phyloP scores from a whole-genome alignment of 768 basidiomycete genomes.

The Gautieria morchelliformis region DNA sequence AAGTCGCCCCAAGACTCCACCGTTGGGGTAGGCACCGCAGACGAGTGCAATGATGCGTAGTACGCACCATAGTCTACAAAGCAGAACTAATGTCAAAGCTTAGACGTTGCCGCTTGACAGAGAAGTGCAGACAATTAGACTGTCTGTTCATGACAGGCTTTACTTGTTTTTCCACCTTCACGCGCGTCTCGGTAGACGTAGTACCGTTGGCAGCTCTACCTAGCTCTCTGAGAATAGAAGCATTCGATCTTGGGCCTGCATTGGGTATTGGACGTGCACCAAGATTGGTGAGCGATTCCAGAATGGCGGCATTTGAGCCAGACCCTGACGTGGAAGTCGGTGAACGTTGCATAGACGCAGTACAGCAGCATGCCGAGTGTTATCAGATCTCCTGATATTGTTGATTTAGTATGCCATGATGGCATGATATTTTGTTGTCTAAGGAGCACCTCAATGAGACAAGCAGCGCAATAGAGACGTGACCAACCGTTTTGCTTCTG shows the following conservation, averaged over 20 bases:
- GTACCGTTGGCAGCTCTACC: slow-evolving; percentile 39
- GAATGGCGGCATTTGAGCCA: slow-evolving; percentile 42
- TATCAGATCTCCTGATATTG: slow-evolving; percentile 87
- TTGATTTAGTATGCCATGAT: slow-evolving; percentile 92
- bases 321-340: slow-evolving; percentile 17
- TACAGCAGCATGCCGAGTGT: slow-evolving; percentile 72
- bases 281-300: slow-evolving; percentile 6
- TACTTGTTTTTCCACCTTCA: slow-evolving; percentile 24
- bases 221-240: slow-evolving; percentile 57
- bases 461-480: not conserved
- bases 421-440: slow-evolving; percentile 84
- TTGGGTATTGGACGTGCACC: not conserved
- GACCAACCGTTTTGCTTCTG: slow-evolving; percentile 60
- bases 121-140: slow-evolving; percentile 47
- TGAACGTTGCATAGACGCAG: slow-evolving; percentile 25
- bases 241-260: not conserved
- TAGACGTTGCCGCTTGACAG: not conserved
- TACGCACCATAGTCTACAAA: slow-evolving; percentile 68
- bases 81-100: not conserved
- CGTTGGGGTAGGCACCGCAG: slow-evolving; percentile 47
- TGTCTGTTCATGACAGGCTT: slow-evolving; percentile 47
- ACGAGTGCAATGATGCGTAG: slow-evolving; percentile 61
- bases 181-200: slow-evolving; percentile 16
- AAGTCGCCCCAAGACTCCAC: slow-evolving; percentile 40
- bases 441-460: not conserved